Evolutionary conservation across 345 rosid species (phyloP).

Genomic region (Linum usitatissimum): DNA sequence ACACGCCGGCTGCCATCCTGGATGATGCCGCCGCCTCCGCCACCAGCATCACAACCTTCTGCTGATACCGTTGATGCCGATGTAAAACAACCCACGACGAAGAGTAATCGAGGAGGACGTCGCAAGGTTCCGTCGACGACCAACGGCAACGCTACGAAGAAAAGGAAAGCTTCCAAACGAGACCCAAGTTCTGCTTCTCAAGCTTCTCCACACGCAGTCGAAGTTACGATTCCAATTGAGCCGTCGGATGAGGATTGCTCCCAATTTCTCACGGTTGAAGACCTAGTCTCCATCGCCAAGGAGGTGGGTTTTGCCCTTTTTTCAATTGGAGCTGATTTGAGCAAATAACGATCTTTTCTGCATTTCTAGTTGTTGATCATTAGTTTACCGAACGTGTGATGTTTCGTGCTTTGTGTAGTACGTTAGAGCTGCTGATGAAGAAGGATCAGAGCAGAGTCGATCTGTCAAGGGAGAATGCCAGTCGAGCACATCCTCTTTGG

Average conservation of each 20-base stretch:
- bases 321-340: too few species aligned
- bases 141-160: not conserved
- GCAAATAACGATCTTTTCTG: too few species aligned
- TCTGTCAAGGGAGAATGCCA: conserved; percentile 7
- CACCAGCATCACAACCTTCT: not conserved
- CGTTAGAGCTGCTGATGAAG: conserved; percentile 17
- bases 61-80: conserved; percentile 2
- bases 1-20: conserved; percentile 31
- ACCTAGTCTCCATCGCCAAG: conserved; percentile 39
- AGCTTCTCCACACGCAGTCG: not conserved
- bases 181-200: not conserved
- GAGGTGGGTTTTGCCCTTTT: conserved; percentile 23
- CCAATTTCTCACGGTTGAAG: conserved; percentile 34
- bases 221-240: not conserved
- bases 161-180: not conserved
- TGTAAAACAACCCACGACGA: not conserved
- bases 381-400: not conserved
- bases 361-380: too few species aligned
- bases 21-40: conserved; percentile 16
- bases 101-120: not conserved
- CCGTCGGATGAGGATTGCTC: conserved; percentile 5
- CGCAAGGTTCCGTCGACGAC: not conserved
- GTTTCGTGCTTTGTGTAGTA: conserved; percentile 26
- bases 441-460: conserved; percentile 12
- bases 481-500: conserved; percentile 1